Evolutionary conservation across 2,329 filamentous ascomycete species (phyloP), one percentile per base, ranked within the genome.

Genomic region (Nemania sp.): DNA sequence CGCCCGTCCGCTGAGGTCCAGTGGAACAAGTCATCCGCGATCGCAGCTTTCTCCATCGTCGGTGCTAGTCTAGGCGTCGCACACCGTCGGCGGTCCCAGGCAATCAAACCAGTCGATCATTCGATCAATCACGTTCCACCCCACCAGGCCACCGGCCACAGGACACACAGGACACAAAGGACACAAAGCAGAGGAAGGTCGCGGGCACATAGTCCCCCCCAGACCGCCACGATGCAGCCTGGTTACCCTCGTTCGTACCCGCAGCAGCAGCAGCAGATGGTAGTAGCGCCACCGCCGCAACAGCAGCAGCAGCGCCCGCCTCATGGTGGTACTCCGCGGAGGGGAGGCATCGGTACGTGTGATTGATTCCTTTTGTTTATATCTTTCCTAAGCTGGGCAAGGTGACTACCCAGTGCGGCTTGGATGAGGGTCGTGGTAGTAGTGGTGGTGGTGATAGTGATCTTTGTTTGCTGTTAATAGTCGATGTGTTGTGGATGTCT

Each of bases 201-300:
- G n/a, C n/a, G n/a, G n/a, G n/a, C n/a, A n/a, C n/a, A n/a, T n/a
- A n/a, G n/a, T n/a, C n/a, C n/a, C n/a, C 17, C n/a, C 15, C 33
- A 48, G 57, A 39, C 50, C 49, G 50, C 56, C 65, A 75, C 65
- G 63, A 82, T 82, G 80, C 80, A 82, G 71, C 71, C 73, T 53
- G 77, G 79, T 61, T 82, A 79, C n/a, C n/a, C n/a, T 66, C 79
- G 79, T 59, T 70, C 71, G 50, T 80, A 78, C 68, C 73, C 75
- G 66, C 77, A 63, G 54, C 67, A 79, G 62, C 67, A 79, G 62
- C 79, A 79, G 68, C 72, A 73, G 62, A 12, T 58, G 48, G 43
- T 51, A 36, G 49, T 49, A 45, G 46, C 50, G 39, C 49, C 49
- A 37, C 54, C 44, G n/a, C 44, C 34, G 17, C 77, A 60, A 49